Evolutionary conservation across 2,329 filamentous ascomycete species (phyloP), one percentile per base, ranked within the genome.

Genomic region (Cladosporium sp.): DNA sequence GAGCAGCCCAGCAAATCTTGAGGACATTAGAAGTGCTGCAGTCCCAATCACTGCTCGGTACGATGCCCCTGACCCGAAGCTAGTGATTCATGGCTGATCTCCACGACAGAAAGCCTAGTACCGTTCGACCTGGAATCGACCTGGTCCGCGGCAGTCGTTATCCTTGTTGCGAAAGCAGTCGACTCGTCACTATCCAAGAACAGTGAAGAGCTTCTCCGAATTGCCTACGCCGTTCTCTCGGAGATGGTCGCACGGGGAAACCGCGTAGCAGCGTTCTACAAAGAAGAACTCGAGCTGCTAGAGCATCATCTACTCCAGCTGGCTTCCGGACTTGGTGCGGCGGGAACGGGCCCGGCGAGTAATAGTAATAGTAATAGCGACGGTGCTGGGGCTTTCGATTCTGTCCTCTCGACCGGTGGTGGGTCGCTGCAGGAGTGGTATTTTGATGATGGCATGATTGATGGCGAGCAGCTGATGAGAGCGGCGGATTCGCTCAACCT

Each of bases 401-500:
- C 48, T 8, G 42, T 32, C 7, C 43, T 50, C 18, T 50, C 48
- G n/a, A n/a, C 48, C 2, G 40, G 28, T 2, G 40, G 16, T 9
- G 9, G 14, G 13, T 11, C 40, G 16, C 14, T 50, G 40, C 48
- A 50, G 40, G 48, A 50, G 16, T 50, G 48, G 48, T 50, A 50
- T 37, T 50, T 50, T n/a, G 48, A 50, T 16, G 48, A 50, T 18
- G 40, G 40, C 3, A 43, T 50, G 18, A 37, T 50, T 10, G 48
- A 50, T 43, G 48, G 48, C n/a, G 48, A 50, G 16, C 48, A 50
- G 32, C 37, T 50, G 48, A 35, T 50, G 48, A 97, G 83, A 57
- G 98, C 80, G 71, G 98, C 93, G 71, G 95, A 95, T 74, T 98
- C 93, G 45, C 89, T 90, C 38, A 98, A 50, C 37, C 11, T 50